phyloP scores from a whole-genome alignment of 306 rosid genomes.

The Luffa acutangula region DNA sequence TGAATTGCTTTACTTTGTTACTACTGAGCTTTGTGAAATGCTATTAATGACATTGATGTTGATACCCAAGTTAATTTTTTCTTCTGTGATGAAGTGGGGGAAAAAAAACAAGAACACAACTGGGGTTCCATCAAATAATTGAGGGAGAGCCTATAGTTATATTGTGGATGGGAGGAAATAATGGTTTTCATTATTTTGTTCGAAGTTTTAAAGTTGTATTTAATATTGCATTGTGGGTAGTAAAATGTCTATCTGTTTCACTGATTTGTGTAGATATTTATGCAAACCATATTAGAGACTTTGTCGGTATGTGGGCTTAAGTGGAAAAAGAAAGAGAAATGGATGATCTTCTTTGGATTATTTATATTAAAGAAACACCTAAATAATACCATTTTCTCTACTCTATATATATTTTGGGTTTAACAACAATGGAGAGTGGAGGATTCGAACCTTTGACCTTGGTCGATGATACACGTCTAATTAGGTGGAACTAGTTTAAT shows the following conservation, averaged over 20 bases:
- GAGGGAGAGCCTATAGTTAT: not conserved
- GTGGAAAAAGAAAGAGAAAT: not conserved
- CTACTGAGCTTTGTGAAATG: not conserved
- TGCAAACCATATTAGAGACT: not conserved
- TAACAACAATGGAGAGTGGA: too few species aligned
- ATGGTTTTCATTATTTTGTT: not conserved
- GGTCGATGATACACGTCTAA: too few species aligned
- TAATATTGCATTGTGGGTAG: not conserved
- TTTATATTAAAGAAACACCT: not conserved
- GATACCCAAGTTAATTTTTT: not conserved
- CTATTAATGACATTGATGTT: not conserved
- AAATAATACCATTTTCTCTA: too few species aligned
- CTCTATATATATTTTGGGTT: too few species aligned
- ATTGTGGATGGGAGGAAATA: not conserved
- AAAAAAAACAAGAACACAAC: not conserved
- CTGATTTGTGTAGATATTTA: not conserved
- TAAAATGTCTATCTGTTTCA: not conserved
- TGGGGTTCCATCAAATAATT: not conserved
- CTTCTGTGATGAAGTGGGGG: not conserved
- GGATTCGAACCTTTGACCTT: too few species aligned
- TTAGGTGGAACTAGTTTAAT: not conserved
- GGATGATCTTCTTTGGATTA: not conserved
- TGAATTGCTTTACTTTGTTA: not conserved
- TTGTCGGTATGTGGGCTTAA: too few species aligned
- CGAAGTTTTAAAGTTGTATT: not conserved